Base-by-base conservation (phyloP, 805 yeast genomes). In the Kurtzmaniella cleridarum region DNA sequence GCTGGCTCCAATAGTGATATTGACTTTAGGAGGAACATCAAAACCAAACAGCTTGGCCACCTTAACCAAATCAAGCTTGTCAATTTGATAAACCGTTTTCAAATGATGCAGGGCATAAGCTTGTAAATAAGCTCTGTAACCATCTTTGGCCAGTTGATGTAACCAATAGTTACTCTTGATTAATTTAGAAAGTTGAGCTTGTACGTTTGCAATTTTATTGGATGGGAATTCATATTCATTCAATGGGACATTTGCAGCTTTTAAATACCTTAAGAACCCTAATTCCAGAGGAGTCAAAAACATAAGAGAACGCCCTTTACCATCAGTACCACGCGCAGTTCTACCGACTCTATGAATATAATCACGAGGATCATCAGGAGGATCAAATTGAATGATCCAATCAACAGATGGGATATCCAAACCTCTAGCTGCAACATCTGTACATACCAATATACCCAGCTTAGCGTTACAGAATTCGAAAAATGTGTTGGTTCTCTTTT, bases 341-440 rank as follows among this genome's bases (percentile, higher is more conserved):
- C 99, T 83, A 49, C 99, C 99, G 28, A 93, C 98, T 65, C 99
- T 81, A 69, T 93, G 99, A 51, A 93, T 93, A 62, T 93, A 93
- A 66, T 93, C 98, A 69, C 98, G 81, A 65, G 98, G 98, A 68
- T 93, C 98, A 82, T 93, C 98, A 61, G 98, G 98, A 40, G 98
- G 98, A 63, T 93, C 99, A 57, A 88, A 93, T 71, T 93, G 98
- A 48, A 93, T 84, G 56, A 93, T 93, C 98, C 98, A 93, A 69
- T 95, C 98, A 40, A 93, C 98, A 23, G 95, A 83, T 39, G 99
- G 99, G 51, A 93, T 93, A 71, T 93, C 99, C 49, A 93, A 78
- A 17, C 99, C 99, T 75, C 99, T 82, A 16, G 99, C 98, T 26
- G 98, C 99, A 50, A 93, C 98, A 64, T 93, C 98, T 0, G 99